Evolutionary conservation across 495 filamentous ascomycete genomes (phyloP).

Genomic region (Tuber indicum): DNA sequence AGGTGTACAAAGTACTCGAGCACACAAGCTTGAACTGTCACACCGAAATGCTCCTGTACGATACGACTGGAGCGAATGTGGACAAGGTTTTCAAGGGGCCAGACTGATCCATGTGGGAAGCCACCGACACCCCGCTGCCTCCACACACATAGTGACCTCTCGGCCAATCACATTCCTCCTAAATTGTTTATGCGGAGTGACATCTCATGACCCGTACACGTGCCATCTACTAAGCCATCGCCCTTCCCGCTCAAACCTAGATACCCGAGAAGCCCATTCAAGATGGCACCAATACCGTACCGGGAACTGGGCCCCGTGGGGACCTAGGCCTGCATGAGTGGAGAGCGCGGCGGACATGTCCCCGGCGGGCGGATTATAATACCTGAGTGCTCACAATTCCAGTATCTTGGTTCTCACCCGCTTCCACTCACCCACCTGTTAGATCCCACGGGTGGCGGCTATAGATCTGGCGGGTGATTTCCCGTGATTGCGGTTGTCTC

Average conservation of each 20-base stretch:
- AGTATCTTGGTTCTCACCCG: slow-evolving; percentile 4
- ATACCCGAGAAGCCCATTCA: background rate
- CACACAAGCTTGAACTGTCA: background rate
- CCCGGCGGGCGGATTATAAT: background rate
- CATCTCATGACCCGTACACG: background rate
- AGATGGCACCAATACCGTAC: background rate
- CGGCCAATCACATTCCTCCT: background rate
- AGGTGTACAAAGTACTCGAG: background rate
- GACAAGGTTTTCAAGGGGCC: background rate
- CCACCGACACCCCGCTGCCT: background rate
- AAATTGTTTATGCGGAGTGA: background rate
- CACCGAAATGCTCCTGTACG: background rate
- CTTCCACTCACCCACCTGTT: background rate
- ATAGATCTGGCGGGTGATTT: background rate
- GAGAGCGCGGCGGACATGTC: background rate
- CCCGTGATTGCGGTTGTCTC: background rate
- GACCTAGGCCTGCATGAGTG: background rate
- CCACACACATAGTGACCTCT: background rate
- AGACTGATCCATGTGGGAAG: background rate
- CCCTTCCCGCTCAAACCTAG: background rate
- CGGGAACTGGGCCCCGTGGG: background rate
- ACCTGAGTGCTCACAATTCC: slow-evolving; percentile 4
- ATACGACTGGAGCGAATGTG: background rate
- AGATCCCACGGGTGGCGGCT: background rate
- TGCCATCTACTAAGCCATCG: background rate